These are phyloP conservation scores for Suillus subluteus DNA, from an alignment of 768 basidiomycete species.

Conservation along the genomic window DNA sequence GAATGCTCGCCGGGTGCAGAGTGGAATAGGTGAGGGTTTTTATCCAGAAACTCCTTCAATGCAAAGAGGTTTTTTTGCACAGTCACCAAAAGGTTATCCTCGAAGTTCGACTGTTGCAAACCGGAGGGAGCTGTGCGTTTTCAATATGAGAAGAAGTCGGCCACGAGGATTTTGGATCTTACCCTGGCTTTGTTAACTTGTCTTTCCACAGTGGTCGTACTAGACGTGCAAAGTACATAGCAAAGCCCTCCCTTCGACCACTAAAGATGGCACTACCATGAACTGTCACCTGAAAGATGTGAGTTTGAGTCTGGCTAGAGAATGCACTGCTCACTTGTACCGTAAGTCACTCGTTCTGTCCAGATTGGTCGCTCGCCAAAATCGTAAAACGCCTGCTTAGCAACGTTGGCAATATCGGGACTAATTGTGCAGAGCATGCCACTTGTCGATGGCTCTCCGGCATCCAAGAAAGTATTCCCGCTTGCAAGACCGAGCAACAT, in stretches of 20 bases:
- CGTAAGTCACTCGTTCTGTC: constrained; percentile 77
- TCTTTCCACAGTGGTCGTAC: constrained; percentile 87
- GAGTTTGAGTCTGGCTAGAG: constrained; percentile 1
- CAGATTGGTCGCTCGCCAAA: constrained; percentile 84
- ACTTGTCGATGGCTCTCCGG: constrained; percentile 47
- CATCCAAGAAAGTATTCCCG: constrained; percentile 79
- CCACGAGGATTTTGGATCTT: constrained; percentile 23
- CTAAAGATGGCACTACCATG: constrained; percentile 81
- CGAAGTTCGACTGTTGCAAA: constrained; percentile 60
- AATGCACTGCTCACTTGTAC: constrained; percentile 54
- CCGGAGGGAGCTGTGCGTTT: constrained; percentile 40
- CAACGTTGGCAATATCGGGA: constrained; percentile 67
- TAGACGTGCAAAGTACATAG: constrained; percentile 83
- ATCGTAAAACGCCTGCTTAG: constrained; percentile 88
- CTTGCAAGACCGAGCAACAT: constrained; percentile 89
- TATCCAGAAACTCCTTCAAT: constrained; percentile 74
- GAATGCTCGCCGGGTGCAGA: constrained; percentile 74
- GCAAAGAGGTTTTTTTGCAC: constrained; percentile 81
- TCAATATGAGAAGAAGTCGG: constrained; percentile 7
- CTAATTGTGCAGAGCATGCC: constrained; percentile 54
- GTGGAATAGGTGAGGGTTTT: constrained; percentile 86
- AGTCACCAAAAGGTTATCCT: constrained; percentile 64
- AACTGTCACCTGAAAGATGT: constrained; percentile 54
- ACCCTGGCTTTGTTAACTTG: constrained; percentile 72
- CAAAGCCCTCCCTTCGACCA: constrained; percentile 86